These are phyloP conservation scores for Evernia prunastri DNA, from an alignment of 495 filamentous ascomycete species.

Conservation along the genomic window DNA sequence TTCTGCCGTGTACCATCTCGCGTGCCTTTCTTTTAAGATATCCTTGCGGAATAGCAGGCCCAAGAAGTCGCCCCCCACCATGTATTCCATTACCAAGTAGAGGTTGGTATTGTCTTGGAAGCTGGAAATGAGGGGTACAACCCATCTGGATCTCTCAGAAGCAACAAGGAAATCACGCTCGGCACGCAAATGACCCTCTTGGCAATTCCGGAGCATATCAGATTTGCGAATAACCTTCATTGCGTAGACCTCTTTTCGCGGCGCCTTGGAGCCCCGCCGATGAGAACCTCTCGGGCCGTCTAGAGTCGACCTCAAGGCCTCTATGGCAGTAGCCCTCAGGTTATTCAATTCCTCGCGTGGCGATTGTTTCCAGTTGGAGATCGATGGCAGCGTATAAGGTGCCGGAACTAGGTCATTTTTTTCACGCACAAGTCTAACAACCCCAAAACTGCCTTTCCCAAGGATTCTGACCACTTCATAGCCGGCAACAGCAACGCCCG, in stretches of 20 bases:
- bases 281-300: slow-evolving; percentile 24
- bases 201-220: slow-evolving; percentile 79
- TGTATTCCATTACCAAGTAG: slow-evolving; percentile 95
- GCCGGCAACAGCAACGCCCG: slow-evolving; percentile 49
- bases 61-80: slow-evolving; percentile 92
- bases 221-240: slow-evolving; percentile 97
- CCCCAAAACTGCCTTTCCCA: slow-evolving; percentile 93
- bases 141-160: slow-evolving; percentile 75
- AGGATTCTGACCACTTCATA: slow-evolving; percentile 78
- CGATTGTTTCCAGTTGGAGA: slow-evolving; percentile 8
- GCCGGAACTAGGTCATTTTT: slow-evolving; percentile 25
- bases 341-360: slow-evolving; percentile 13
- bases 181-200: slow-evolving; percentile 86
- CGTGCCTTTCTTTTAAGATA: slow-evolving; percentile 66
- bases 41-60: slow-evolving; percentile 77
- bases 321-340: slow-evolving; percentile 21
- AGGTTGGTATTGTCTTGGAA: slow-evolving; percentile 81
- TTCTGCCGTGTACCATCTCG: slow-evolving; percentile 84
- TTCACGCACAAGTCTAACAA: slow-evolving; percentile 77
- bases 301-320: slow-evolving; percentile 29
- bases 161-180: slow-evolving; percentile 88
- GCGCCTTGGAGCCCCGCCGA: slow-evolving; percentile 21
- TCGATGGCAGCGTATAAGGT: background rate
- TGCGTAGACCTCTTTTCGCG: slow-evolving; percentile 63
- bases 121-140: slow-evolving; percentile 79